Evolutionary conservation across 306 rosid genomes (phyloP), one percentile per base, ranked within the genome.

Genomic region (Acacia confusa): DNA sequence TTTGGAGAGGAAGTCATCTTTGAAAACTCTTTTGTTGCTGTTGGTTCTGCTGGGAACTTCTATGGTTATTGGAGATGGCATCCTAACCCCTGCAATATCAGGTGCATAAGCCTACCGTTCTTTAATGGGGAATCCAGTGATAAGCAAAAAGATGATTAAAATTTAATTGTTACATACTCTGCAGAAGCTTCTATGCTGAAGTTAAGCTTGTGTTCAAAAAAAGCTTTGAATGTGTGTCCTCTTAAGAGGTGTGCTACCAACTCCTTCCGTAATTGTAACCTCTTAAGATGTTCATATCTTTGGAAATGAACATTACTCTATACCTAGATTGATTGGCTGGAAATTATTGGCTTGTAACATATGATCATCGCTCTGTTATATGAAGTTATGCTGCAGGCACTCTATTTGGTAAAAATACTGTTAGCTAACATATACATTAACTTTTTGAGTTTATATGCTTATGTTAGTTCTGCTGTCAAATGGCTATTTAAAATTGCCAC

Each of bases 61-160:
- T 79, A 87, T 93, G 99, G 79, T 93, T 84, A 95, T 95, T 85
- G 99, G 98, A 81, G 99, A 93, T 80, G 99, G 99, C 60, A 95
- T 95, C 85, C 86, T 95, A 65, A 95, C 99, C 78, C 97, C 99
- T 15, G 98, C 98, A 60, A 92, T 95, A 74, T 95, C 99, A 88
- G 99, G 99, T 95, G 82, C 84, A 36, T 81, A 75, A 64, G 63
- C 70, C 57, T 70, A 34, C 44, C 60, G 20, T 24, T 25, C 68
- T 50, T 63, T 70, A 58, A 19, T 57, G 36, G 40, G 58, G 47
- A 83, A 45, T 48, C 74, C 53, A 16, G 40, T 52, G 66, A 70
- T 63, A 30, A 66, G 27, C 10, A 30, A 14, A 44, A 45, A 71
- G 10, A 45, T 22, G 53, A 34, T 34, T 17, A 19, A 66, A 34